phyloP scores from a whole-genome alignment of 2,329 filamentous ascomycete species.

The Arthrobotrys sphaeroides region DNA sequence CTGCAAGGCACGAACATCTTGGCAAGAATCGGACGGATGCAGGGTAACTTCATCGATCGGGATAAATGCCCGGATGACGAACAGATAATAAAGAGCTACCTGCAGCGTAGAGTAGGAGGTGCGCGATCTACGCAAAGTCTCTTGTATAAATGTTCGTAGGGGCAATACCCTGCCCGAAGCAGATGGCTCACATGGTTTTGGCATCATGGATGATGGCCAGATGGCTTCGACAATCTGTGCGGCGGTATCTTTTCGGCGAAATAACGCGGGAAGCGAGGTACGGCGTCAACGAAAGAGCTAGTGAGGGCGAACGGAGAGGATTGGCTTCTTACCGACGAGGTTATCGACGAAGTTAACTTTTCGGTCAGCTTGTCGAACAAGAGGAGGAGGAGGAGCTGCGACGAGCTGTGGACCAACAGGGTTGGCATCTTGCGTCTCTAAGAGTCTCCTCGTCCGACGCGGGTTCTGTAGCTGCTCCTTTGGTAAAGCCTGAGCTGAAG shows the following conservation, averaged over 20 bases:
- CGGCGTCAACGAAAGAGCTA: constrained; percentile 55
- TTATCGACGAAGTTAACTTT: constrained; percentile 96
- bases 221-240: constrained; percentile 97
- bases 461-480: constrained; percentile 73
- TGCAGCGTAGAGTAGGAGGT: constrained; percentile 98
- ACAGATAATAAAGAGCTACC: constrained; percentile 93
- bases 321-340: constrained; percentile 83
- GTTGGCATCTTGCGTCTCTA: constrained; percentile 62
- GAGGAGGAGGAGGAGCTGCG: constrained; percentile 69
- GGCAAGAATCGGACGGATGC: constrained; percentile 58
- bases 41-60: constrained; percentile 67
- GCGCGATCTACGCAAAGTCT: constrained; percentile 90
- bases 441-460: constrained; percentile 56
- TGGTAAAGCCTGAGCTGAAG: constrained; percentile 65
- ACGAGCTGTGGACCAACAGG: constrained; percentile 66
- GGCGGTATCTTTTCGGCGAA: constrained; percentile 77
- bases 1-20: constrained; percentile 81
- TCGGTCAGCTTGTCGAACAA: constrained; percentile 87
- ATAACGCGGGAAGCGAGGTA: constrained; percentile 59
- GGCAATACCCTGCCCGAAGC: constrained; percentile 82
- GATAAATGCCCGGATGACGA: constrained; percentile 90
- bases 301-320: constrained; percentile 17
- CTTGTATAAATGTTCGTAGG: constrained; percentile 94
- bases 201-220: constrained; percentile 88
- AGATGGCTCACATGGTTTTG: constrained; percentile 77